These are phyloP conservation scores for Camillea tinctor DNA, from an alignment of 2,329 filamentous ascomycete species.

Conservation along the genomic window DNA sequence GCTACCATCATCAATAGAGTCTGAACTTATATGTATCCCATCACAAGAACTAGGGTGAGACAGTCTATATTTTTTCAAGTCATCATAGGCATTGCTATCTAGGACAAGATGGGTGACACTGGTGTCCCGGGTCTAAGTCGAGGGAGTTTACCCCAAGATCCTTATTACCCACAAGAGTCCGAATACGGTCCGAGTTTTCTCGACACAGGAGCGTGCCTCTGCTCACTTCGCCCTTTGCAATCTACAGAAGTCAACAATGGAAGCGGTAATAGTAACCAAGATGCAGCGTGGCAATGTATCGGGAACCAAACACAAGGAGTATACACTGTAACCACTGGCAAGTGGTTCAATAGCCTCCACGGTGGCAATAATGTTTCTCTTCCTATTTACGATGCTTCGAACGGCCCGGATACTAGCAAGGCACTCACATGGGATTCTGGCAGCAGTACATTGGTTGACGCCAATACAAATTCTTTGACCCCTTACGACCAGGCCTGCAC, in stretches of 20 bases:
- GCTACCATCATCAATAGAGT: background rate
- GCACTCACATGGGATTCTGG: constrained; percentile 31
- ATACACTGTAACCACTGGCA: constrained; percentile 37
- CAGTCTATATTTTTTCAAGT: background rate
- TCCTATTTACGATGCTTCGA: constrained; percentile 37
- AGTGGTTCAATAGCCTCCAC: constrained; percentile 40
- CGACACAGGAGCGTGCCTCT: constrained; percentile 39
- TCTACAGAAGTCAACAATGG: background rate
- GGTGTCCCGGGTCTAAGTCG: background rate
- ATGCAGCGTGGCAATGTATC: constrained; percentile 43
- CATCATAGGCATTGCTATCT: background rate
- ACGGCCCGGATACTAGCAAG: constrained; percentile 32
- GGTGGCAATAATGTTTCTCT: constrained; percentile 22
- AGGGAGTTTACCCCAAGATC: constrained; percentile 34
- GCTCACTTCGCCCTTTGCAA: constrained; percentile 11
- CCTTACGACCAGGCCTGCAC: constrained; percentile 42
- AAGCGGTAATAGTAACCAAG: constrained; percentile 6
- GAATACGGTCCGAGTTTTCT: constrained; percentile 36
- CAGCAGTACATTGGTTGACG: constrained; percentile 25
- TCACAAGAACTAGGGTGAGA: background rate
- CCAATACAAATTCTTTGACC: constrained; percentile 27
- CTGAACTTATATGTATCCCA: background rate
- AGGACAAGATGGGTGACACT: background rate
- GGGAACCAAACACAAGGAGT: constrained; percentile 43
- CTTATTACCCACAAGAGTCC: constrained; percentile 31